A percentile compares a stretch with the other conserved stretches of the same genome.
phyloP scores from a whole-genome alignment of 345 rosid genomes.

The Psidium guajava region DNA sequence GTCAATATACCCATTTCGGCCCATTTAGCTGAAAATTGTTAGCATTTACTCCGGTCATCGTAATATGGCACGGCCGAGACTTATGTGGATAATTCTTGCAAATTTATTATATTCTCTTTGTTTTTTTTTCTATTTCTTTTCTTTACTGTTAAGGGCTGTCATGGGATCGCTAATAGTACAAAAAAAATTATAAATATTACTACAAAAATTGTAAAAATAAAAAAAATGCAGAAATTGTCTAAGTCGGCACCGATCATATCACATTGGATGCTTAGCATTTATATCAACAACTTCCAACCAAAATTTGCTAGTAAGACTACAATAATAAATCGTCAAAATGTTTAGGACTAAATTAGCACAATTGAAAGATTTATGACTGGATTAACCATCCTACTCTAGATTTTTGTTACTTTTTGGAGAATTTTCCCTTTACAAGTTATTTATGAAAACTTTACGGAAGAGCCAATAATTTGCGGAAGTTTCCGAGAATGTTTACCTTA shows the following conservation, averaged over 20 bases:
- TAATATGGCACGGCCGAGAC: no score
- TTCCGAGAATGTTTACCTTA: not conserved
- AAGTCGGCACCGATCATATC: no score
- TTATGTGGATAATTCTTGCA: not conserved
- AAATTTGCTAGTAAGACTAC: not conserved
- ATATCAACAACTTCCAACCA: not conserved
- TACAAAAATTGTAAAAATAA: not conserved
- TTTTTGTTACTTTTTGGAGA: not conserved
- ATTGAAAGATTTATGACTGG: not conserved
- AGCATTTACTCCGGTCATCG: no score
- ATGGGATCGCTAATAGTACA: not conserved
- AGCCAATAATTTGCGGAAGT: not conserved
- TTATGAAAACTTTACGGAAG: not conserved
- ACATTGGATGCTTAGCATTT: no score
- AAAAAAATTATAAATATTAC: not conserved
- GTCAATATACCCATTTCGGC: not conserved
- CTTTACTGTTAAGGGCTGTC: fast-evolving
- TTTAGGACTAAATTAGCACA: not conserved
- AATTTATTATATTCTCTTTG: not conserved
- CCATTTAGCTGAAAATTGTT: not conserved
- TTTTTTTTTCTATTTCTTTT: no score
- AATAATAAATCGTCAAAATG: fast-evolving
- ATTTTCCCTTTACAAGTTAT: not conserved
- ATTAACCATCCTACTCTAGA: not conserved
- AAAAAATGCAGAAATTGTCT: not conserved